Percentiles rank a stretch among this genome's conserved stretches.
phyloP scores from a whole-genome alignment of 2,329 filamentous ascomycete genomes.

The Bimuria novae-zelandiae region DNA sequence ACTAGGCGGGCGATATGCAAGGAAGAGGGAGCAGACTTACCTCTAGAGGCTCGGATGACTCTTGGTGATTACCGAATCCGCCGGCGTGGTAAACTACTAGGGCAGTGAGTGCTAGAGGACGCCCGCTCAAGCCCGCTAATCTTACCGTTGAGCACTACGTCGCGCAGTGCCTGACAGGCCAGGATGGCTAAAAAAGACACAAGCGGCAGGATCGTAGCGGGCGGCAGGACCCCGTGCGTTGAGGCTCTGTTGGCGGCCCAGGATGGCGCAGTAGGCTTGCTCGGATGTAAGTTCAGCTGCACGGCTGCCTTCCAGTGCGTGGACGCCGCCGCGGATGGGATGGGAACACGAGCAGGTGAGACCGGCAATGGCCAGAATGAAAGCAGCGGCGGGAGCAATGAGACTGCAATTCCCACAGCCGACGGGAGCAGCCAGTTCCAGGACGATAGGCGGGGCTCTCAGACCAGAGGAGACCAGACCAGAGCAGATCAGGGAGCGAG shows the following conservation, averaged over 20 bases:
- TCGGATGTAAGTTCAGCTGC: constrained; percentile 39
- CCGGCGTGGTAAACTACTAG: constrained; percentile 38
- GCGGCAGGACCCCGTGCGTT: constrained; percentile 27
- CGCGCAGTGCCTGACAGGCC: constrained; percentile 39
- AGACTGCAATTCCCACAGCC: constrained; percentile 23
- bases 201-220: constrained; percentile 21
- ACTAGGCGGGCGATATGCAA: constrained; percentile 25
- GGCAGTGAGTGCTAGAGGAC: constrained; percentile 35
- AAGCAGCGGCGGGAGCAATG: constrained; percentile 26
- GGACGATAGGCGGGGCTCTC: constrained; percentile 28
- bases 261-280: constrained; percentile 35
- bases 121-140: constrained; percentile 33
- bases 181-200: constrained; percentile 24
- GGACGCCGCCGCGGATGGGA: constrained; percentile 19
- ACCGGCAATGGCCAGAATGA: constrained; percentile 31
- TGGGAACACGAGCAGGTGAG: constrained; percentile 23
- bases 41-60: constrained; percentile 24
- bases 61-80: constrained; percentile 28
- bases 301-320: constrained; percentile 27
- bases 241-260: constrained; percentile 36
- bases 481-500: constrained; percentile 30
- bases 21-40: constrained; percentile 25
- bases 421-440: constrained; percentile 29
- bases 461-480: constrained; percentile 19
- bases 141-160: constrained; percentile 41